Percentiles rank a stretch among this genome's conserved stretches.
Conservation (phyloP, 2,329 filamentous ascomycete genomes). For the Rutstroemia sydowiana region DNA sequence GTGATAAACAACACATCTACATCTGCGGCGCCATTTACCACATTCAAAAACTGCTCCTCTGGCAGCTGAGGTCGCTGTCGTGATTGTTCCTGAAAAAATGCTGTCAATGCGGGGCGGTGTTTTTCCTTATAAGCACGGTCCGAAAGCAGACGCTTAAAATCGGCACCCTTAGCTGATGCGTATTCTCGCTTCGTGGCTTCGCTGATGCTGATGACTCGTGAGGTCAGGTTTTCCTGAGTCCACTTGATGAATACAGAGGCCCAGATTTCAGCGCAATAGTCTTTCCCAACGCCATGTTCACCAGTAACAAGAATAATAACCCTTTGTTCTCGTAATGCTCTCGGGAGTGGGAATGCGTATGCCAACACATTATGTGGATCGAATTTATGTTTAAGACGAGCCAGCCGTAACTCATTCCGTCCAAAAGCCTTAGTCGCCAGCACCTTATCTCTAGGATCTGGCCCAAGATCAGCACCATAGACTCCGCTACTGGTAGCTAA, state of each 20-base stretch:
- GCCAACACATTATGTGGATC: conserved; percentile 46
- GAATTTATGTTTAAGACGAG: conserved; percentile 40
- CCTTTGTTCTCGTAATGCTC: conserved; percentile 29
- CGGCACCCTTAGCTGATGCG: conserved; percentile 40
- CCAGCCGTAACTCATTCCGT: conserved; percentile 42
- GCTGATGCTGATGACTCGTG: conserved; percentile 47
- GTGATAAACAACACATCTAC: conserved; percentile 53
- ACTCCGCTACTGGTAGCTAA: conserved; percentile 43
- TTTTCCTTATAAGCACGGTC: conserved; percentile 56
- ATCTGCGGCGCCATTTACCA: conserved; percentile 36
- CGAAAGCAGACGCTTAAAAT: conserved; percentile 39
- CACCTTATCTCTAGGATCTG: conserved; percentile 47
- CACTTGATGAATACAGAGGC: conserved; percentile 32
- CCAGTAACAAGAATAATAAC: conserved; percentile 47
- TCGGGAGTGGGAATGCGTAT: conserved; percentile 48
- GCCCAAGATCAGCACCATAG: conserved; percentile 56
- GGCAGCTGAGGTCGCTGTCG: conserved; percentile 37
- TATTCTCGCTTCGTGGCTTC: conserved; percentile 51
- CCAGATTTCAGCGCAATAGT: conserved; percentile 51
- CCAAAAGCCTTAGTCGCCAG: conserved; percentile 51
- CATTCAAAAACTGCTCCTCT: conserved; percentile 36
- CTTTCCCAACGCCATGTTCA: conserved; percentile 49
- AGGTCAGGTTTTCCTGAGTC: conserved; percentile 28
- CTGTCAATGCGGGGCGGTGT: conserved; percentile 45
- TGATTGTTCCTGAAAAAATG: conserved; percentile 43